phyloP scores from a whole-genome alignment of 768 basidiomycete species.

The Multifurca ochricompacta region DNA sequence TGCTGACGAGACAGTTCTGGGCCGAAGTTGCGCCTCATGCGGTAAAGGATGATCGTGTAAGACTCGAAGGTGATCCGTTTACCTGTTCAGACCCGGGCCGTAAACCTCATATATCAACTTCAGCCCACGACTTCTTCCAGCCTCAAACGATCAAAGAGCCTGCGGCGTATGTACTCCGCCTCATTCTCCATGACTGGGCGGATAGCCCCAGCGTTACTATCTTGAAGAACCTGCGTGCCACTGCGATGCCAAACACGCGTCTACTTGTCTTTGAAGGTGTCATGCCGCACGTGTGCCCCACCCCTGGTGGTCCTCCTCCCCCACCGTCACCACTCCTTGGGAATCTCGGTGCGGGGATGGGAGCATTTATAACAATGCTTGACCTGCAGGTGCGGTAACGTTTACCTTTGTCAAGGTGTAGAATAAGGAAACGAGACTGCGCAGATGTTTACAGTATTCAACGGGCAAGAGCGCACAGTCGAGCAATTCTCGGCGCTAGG shows the following conservation, averaged over 20 bases:
- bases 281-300: slow-evolving; percentile 14
- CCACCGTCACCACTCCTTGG: slow-evolving; percentile 11
- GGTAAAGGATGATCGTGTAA: not conserved
- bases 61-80: slow-evolving; percentile 4
- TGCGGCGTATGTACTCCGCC: slow-evolving; percentile 22
- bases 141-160: slow-evolving; percentile 22
- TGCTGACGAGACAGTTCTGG: slow-evolving; percentile 7
- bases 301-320: not conserved
- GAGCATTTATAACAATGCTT: slow-evolving; percentile 6
- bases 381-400: slow-evolving; percentile 8
- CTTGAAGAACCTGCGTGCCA: slow-evolving; percentile 20
- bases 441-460: slow-evolving; percentile 27
- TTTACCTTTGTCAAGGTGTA: too few relatives aligned
- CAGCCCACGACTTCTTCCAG: slow-evolving; percentile 15
- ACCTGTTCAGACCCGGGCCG: not conserved
- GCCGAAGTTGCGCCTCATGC: not conserved
- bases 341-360: slow-evolving; percentile 4
- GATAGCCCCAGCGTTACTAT: slow-evolving; percentile 16
- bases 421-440: too few relatives aligned
- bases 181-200: slow-evolving; percentile 26
- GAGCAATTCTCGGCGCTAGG: slow-evolving; percentile 24
- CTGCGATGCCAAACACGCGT: slow-evolving; percentile 19
- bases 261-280: slow-evolving; percentile 24
- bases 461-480: slow-evolving; percentile 29
- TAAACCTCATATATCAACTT: not conserved